Evolutionary conservation across 768 basidiomycete genomes (phyloP).

Genomic region (Leccinum longicurvipes): DNA sequence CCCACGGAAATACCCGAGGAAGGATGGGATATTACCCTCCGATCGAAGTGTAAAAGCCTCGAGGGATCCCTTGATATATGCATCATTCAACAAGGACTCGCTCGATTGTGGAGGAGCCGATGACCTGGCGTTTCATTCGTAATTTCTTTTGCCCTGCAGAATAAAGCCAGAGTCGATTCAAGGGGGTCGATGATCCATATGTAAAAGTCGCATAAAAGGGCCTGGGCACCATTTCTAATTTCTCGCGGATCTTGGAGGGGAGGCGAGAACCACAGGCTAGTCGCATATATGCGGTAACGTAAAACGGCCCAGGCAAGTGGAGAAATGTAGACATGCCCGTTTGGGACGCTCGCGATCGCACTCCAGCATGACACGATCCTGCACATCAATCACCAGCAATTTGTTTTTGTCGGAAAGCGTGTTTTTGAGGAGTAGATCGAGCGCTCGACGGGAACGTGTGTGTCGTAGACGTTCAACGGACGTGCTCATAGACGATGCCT

Average conservation of each 20-base stretch:
- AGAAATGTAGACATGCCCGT: background rate
- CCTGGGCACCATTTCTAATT: background rate
- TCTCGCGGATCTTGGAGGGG: conserved; percentile 4
- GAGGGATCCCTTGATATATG: background rate
- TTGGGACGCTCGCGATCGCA: background rate
- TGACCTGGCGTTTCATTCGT: background rate
- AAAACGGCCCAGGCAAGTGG: conserved; percentile 3
- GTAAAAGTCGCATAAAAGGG: background rate
- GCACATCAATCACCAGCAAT: background rate
- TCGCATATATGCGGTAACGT: conserved; percentile 12
- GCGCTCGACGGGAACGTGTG: background rate
- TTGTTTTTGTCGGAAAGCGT: background rate
- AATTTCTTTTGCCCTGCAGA: background rate
- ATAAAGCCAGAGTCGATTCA: background rate
- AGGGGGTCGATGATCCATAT: background rate
- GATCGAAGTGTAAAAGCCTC: background rate
- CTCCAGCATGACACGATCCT: background rate
- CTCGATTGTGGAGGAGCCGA: background rate
- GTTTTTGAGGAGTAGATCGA: background rate
- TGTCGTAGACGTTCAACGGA: background rate
- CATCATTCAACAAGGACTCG: background rate
- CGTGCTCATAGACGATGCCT: background rate
- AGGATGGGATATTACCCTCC: background rate
- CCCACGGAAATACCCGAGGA: background rate
- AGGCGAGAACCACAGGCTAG: conserved; percentile 2